Percentiles rank a stretch among this genome's conserved stretches.
Conservation (phyloP, 2,329 filamentous ascomycete species). For the Penicillium sp. region DNA sequence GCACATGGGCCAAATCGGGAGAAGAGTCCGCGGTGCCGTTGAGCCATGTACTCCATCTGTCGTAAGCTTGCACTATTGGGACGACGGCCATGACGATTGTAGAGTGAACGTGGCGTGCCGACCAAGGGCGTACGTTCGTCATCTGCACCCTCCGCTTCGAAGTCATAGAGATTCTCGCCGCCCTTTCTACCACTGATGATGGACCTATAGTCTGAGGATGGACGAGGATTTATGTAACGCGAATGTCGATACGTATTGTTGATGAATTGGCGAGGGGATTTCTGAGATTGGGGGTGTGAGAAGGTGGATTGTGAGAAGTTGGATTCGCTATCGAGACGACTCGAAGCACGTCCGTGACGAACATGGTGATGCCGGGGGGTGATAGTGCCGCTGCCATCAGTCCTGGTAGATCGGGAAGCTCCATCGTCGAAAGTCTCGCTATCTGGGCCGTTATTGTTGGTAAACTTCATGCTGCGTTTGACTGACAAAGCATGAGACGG, state of each 20-base stretch:
- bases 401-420: conserved; percentile 59
- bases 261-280: conserved; percentile 54
- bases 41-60: conserved; percentile 70
- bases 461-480: conserved; percentile 96
- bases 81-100: conserved; percentile 55
- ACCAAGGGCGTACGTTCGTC: conserved; percentile 86
- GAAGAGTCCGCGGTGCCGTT: conserved; percentile 61
- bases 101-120: conserved; percentile 56
- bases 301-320: conserved; percentile 67
- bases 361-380: conserved; percentile 75
- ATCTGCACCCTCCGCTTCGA: conserved; percentile 78
- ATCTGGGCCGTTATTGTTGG: conserved; percentile 62
- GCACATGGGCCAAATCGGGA: conserved; percentile 81
- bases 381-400: conserved; percentile 52
- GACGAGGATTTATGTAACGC: conserved; percentile 67
- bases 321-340: conserved; percentile 67
- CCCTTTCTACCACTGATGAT: conserved; percentile 52
- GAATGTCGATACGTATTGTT: conserved; percentile 58
- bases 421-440: conserved; percentile 65
- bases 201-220: conserved; percentile 48
- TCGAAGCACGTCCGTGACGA: conserved; percentile 65
- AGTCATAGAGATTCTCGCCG: conserved; percentile 68
- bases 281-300: conserved; percentile 58
- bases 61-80: conserved; percentile 57
- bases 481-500: conserved; percentile 60